Percentiles rank a stretch among this genome's conserved stretches.
phyloP scores from a whole-genome alignment of 2,329 filamentous ascomycete genomes.

The Drechmeria coniospora region DNA sequence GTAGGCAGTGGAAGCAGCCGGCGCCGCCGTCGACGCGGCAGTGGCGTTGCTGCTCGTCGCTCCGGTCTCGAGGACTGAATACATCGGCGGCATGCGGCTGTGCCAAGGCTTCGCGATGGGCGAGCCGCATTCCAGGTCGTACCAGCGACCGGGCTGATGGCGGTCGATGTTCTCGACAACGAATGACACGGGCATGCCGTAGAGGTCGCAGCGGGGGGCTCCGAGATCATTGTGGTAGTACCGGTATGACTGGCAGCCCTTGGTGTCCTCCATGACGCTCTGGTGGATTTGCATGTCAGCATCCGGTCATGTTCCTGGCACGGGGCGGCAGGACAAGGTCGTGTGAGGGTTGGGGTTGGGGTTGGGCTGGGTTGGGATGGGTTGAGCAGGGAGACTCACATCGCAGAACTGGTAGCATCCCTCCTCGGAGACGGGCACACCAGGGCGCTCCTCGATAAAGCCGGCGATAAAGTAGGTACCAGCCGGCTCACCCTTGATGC shows the following conservation, averaged over 20 bases:
- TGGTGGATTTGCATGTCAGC: too few species aligned
- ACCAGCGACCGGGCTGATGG: slow-evolving; percentile 16
- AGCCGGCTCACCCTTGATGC: slow-evolving; percentile 19
- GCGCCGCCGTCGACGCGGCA: too few species aligned
- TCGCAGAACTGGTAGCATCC: slow-evolving; percentile 27
- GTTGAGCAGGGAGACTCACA: too few species aligned
- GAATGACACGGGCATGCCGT: slow-evolving; percentile 16
- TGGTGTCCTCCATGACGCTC: slow-evolving; percentile 15
- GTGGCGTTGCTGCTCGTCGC: too few species aligned
- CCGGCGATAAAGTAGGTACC: slow-evolving; percentile 22
- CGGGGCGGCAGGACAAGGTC: too few species aligned
- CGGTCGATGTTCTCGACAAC: slow-evolving; percentile 14
- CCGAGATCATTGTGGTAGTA: slow-evolving; percentile 17
- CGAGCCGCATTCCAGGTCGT: slow-evolving; percentile 20
- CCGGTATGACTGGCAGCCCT: slow-evolving; percentile 20
- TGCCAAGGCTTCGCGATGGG: slow-evolving; percentile 13
- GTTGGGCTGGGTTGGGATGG: too few species aligned
- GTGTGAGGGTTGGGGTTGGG: too few species aligned
- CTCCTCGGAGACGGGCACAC: slow-evolving; percentile 19
- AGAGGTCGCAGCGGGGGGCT: slow-evolving; percentile 20
- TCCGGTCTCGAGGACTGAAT: too few species aligned
- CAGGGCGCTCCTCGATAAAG: slow-evolving; percentile 19
- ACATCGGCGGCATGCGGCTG: too few species aligned
- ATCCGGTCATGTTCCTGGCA: too few species aligned
- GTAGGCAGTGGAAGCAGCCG: too few species aligned